These are phyloP conservation scores for Apiotrichum porosum DNA, from an alignment of 1,284 basidiomycete genomes.

Conservation along the genomic window DNA sequence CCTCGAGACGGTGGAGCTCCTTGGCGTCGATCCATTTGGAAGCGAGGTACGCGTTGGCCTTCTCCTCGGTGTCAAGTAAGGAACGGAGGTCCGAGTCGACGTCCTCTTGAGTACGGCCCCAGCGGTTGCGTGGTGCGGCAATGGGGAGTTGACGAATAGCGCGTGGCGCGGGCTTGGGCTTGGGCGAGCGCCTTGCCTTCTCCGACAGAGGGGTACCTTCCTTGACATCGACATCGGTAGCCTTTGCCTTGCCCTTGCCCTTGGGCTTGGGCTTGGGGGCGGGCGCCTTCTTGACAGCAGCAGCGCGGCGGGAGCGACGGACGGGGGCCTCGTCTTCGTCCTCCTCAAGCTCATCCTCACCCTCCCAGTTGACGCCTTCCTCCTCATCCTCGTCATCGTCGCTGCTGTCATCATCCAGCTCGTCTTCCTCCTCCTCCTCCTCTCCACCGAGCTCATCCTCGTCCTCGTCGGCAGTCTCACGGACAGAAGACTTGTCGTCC, in stretches of 20 bases:
- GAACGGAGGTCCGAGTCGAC: neutral
- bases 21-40: slow-evolving; percentile 23
- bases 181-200: neutral
- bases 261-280: neutral
- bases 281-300: neutral
- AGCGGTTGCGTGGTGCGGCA: slow-evolving; percentile 4
- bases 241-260: neutral
- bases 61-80: neutral
- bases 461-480: slow-evolving; percentile 4
- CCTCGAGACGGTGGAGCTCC: slow-evolving; percentile 31
- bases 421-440: slow-evolving; percentile 12
- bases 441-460: slow-evolving; percentile 3
- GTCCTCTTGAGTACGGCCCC: neutral
- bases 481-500: slow-evolving; percentile 10
- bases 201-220: neutral
- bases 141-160: slow-evolving; percentile 1
- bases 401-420: neutral
- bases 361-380: too few relatives aligned
- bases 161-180: neutral
- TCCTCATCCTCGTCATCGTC: neutral
- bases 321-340: slow-evolving; percentile 6
- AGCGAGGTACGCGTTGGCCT: slow-evolving; percentile 26
- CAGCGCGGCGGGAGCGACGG: neutral
- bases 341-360: slow-evolving; percentile 12
- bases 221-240: too few relatives aligned